Evolutionary conservation across 2,329 filamentous ascomycete species (phyloP), one percentile per base, ranked within the genome.

Genomic region (Penicillium expansum): DNA sequence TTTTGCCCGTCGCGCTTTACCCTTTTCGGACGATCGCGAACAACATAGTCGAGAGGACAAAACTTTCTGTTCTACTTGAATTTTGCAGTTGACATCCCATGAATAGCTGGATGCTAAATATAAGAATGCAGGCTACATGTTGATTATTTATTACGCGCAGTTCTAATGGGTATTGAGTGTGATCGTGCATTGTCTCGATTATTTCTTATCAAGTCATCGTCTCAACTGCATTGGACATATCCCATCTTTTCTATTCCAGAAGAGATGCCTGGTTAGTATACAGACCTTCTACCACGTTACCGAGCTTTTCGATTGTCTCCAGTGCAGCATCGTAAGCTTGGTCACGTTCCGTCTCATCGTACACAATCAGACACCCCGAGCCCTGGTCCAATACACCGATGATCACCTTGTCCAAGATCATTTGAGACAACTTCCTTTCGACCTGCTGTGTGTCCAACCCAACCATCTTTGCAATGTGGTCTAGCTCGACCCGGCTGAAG

Each of bases 361-460:
- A 99, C 67, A 99, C 91, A 76, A 97, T 96, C 73, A 99, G 83
- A 76, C 95, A 97, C 38, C 93, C 93, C n/a, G 92, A 91, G 48
- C 94, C 94, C 78, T 99, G 94, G 75, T 99, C 94, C 67, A 99
- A 80, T 55, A 99, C 94, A 58, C 95, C 94, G 66, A 97, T 91
- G 71, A 99, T 97, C 69, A 97, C 91, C 82, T 97, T 97, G 80
- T 99, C 94, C 58, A 99, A 83, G 71, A 99, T 99, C 95, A 99
- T 99, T 83, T 99, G 95, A 44, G 91, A 95, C 62, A 99, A 83
- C 83, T 99, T 99, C 68, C 92, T 87, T 85, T 99, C 95, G 58
- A 99, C 94, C 80, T 97, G 93, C 76, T 91, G 88, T 27, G 91
- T 96, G 75, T 97, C 94, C 61, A 99, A 83, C 38, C 93, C 92